These are phyloP conservation scores for Leucocoprinus birnbaumii DNA, from an alignment of 768 basidiomycete species.

Conservation along the genomic window DNA sequence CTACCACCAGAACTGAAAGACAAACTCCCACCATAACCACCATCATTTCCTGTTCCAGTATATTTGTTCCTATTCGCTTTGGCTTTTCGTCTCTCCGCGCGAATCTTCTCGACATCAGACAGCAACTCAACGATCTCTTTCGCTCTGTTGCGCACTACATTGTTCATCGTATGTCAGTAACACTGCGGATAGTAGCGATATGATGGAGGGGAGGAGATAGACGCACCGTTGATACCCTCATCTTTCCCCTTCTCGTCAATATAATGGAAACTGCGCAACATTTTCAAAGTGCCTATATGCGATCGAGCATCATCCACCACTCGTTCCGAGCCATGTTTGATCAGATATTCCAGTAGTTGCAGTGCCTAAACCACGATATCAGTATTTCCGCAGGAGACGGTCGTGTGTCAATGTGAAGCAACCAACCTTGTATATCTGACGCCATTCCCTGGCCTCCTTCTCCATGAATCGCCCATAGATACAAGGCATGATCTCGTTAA, in stretches of 20 bases:
- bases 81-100: slow-evolving; percentile 87
- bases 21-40: slow-evolving; percentile 30
- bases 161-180: background rate
- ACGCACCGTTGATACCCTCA: slow-evolving; percentile 92
- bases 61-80: slow-evolving; percentile 91
- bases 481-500: slow-evolving; percentile 99
- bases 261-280: slow-evolving; percentile 97
- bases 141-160: slow-evolving; percentile 90
- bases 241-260: slow-evolving; percentile 99
- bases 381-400: background rate
- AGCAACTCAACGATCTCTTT: slow-evolving; percentile 92
- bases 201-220: background rate
- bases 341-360: slow-evolving; percentile 90
- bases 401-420: no score
- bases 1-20: slow-evolving; percentile 25
- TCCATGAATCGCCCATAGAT: slow-evolving; percentile 96
- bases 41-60: slow-evolving; percentile 81
- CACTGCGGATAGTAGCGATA: background rate
- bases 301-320: slow-evolving; percentile 97
- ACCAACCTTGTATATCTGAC: slow-evolving; percentile 94
- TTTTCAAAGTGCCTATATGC: slow-evolving; percentile 93
- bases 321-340: slow-evolving; percentile 96
- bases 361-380: slow-evolving; percentile 55
- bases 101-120: slow-evolving; percentile 87
- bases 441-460: slow-evolving; percentile 97